phyloP scores from a whole-genome alignment of 208 protist genomes.

The Leishmania tarentolae region DNA sequence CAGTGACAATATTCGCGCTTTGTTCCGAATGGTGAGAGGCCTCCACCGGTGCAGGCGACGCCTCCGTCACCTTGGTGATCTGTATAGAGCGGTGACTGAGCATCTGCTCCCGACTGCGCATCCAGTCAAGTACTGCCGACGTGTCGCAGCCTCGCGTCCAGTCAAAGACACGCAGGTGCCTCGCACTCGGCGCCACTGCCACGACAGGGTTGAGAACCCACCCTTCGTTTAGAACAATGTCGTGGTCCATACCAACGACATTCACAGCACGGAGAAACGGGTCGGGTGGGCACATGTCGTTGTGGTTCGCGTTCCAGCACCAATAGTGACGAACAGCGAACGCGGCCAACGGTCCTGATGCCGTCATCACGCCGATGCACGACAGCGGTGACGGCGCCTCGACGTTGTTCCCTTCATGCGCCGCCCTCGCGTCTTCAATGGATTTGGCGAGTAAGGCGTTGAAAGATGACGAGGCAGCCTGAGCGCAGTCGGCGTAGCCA shows the following conservation, averaged over 20 bases:
- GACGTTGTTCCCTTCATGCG: background rate
- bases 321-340: conserved; percentile 29
- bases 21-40: background rate
- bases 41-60: conserved; percentile 31
- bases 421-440: background rate
- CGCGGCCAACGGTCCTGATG: conserved; percentile 27
- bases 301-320: conserved; percentile 31
- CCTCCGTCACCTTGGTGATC: conserved; percentile 8
- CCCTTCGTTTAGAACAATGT: background rate
- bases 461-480: conserved; percentile 39
- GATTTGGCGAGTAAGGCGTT: conserved; percentile 38
- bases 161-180: conserved; percentile 25
- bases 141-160: conserved; percentile 32
- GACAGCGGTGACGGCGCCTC: conserved; percentile 17
- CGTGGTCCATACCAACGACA: conserved; percentile 12
- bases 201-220: conserved; percentile 24
- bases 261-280: conserved; percentile 26
- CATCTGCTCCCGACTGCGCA: background rate
- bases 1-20: background rate
- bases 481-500: conserved; percentile 49
- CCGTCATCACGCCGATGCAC: conserved; percentile 18
- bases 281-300: conserved; percentile 28
- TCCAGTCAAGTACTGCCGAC: conserved; percentile 14
- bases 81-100: background rate
- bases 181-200: background rate